These are phyloP conservation scores for Termitomyces sp. DNA, from an alignment of 768 basidiomycete genomes.

Conservation along the genomic window DNA sequence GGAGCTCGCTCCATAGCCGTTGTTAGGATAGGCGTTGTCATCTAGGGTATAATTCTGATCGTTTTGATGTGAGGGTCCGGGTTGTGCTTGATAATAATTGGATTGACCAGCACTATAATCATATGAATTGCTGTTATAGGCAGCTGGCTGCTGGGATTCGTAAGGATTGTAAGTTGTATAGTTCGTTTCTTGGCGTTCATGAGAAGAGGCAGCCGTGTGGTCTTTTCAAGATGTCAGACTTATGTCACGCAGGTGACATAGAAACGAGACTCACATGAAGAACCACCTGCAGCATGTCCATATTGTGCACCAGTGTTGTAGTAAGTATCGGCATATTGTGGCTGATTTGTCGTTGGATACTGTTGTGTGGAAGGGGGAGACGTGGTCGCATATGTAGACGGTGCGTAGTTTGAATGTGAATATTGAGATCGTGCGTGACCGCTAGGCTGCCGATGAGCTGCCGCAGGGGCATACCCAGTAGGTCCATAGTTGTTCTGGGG, in stretches of 20 bases:
- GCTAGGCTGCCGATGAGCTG: conserved; percentile 16
- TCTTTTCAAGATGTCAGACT: conserved; percentile 35
- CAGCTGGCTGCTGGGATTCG: conserved; percentile 23
- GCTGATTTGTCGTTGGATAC: conserved; percentile 26
- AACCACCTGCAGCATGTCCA: conserved; percentile 49
- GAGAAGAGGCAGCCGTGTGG: conserved; percentile 46
- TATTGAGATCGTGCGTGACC: conserved; percentile 23
- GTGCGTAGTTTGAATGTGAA: conserved; percentile 21
- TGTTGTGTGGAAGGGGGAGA: conserved; percentile 31
- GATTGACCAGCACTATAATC: conserved; percentile 17
- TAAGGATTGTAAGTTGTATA: conserved; percentile 55
- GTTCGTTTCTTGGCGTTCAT: conserved; percentile 44
- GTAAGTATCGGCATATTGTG: conserved; percentile 34
- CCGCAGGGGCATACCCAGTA: conserved; percentile 11
- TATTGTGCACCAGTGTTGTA: conserved; percentile 33
- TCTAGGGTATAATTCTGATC: conserved; percentile 57
- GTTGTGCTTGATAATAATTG: conserved; percentile 35
- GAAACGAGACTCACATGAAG: conserved; percentile 44
- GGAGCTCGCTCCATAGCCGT: conserved; percentile 26
- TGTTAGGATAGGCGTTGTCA: conserved; percentile 49
- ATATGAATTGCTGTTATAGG: conserved; percentile 18
- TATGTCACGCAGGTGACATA: not conserved
- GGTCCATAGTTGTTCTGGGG: conserved; percentile 37
- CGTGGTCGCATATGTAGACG: conserved; percentile 24
- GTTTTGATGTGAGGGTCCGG: conserved; percentile 21